Conservation (phyloP, 2,329 filamentous ascomycete species). For the Penicillium frequentans region DNA sequence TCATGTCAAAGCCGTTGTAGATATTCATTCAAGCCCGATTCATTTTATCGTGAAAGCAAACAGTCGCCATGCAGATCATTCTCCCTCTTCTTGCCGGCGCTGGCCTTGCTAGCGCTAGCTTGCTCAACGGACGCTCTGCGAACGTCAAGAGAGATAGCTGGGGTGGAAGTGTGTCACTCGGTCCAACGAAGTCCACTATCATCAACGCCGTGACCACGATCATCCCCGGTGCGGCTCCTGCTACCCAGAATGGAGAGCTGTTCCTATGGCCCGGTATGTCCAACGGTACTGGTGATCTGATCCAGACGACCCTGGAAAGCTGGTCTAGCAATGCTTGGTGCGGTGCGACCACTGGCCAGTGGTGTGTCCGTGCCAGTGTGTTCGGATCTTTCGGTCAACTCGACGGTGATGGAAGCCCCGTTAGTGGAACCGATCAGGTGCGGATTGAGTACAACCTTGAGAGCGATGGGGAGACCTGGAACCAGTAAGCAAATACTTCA, state of each 20-base stretch:
- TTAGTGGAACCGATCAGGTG: constrained; percentile 32
- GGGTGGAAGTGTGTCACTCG: constrained; percentile 42
- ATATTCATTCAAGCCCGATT: neutral
- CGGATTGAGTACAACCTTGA: constrained; percentile 27
- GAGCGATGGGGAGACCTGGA: constrained; percentile 30
- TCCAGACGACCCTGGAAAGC: constrained; percentile 45
- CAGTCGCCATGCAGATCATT: constrained; percentile 7
- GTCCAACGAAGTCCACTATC: constrained; percentile 40
- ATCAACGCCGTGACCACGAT: constrained; percentile 42
- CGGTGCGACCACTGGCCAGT: constrained; percentile 40
- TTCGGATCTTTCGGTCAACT: constrained; percentile 46
- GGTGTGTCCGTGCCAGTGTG: constrained; percentile 43
- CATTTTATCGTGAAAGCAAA: neutral
- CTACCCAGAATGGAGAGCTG: constrained; percentile 39
- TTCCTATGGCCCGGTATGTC: constrained; percentile 50
- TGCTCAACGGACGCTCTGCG: constrained; percentile 11
- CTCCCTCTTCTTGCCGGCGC: constrained; percentile 4
- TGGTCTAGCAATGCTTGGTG: constrained; percentile 46
- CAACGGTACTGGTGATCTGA: constrained; percentile 46
- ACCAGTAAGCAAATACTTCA: constrained; percentile 21
- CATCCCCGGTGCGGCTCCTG: constrained; percentile 41
- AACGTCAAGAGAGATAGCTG: constrained; percentile 32
- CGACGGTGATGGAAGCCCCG: constrained; percentile 22
- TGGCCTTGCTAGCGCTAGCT: constrained; percentile 11
- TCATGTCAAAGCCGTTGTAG: neutral